Percentiles rank a stretch among this genome's conserved stretches.
Conservation (phyloP, 2,329 filamentous ascomycete genomes). For the Penicillium sumatraense region DNA sequence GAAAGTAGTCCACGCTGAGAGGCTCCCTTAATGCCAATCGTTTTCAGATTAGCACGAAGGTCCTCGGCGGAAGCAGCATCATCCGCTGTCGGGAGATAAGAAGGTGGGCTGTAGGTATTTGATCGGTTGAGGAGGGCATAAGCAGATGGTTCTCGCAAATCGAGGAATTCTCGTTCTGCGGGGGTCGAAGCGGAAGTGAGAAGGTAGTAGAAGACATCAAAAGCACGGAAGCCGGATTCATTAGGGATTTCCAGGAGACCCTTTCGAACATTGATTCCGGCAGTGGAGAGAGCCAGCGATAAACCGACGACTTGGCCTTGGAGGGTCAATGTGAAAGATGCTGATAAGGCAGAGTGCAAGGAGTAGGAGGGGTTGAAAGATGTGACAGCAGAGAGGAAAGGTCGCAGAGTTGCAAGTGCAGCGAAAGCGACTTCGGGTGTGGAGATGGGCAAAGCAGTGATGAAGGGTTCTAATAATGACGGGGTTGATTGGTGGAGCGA, state of each 20-base stretch:
- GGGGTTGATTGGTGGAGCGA: conserved; percentile 89
- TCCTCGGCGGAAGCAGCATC: conserved; percentile 93
- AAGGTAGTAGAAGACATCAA: conserved; percentile 97
- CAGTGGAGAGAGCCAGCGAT: conserved; percentile 77
- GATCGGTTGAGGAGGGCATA: conserved; percentile 83
- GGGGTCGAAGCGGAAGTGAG: conserved; percentile 88
- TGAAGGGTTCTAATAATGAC: conserved; percentile 79
- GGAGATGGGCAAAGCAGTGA: conserved; percentile 77
- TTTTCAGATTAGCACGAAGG: conserved; percentile 82
- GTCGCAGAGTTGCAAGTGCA: conserved; percentile 78
- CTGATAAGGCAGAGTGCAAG: conserved; percentile 78
- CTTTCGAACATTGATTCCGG: conserved; percentile 81
- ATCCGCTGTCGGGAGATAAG: conserved; percentile 89
- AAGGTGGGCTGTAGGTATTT: conserved; percentile 81
- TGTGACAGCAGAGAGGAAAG: conserved; percentile 86
- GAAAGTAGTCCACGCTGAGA: conserved; percentile 83
- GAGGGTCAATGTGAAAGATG: conserved; percentile 80
- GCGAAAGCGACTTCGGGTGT: conserved; percentile 77
- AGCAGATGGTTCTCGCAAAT: conserved; percentile 73
- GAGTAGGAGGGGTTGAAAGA: conserved; percentile 85
- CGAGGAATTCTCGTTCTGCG: conserved; percentile 85
- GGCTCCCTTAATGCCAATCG: conserved; percentile 90
- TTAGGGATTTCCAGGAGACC: conserved; percentile 81
- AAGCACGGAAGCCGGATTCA: conserved; percentile 83
- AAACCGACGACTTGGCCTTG: conserved; percentile 77